Conservation (phyloP, 2,329 filamentous ascomycete species). For the Gaeumannomyces sp. region DNA sequence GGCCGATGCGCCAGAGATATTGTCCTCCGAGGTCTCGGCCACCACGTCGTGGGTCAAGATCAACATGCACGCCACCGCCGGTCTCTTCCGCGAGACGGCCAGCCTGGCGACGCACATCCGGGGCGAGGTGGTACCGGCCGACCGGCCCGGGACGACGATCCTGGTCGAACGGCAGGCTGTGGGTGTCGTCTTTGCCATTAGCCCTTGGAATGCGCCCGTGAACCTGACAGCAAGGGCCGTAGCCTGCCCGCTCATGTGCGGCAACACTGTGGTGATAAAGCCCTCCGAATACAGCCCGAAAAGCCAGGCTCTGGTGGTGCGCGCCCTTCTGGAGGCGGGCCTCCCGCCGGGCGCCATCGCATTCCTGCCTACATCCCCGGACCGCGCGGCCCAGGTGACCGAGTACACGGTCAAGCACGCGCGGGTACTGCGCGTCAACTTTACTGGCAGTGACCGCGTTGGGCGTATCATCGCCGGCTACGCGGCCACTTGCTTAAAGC, state of each 20-base stretch:
- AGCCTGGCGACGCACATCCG: constrained; percentile 30
- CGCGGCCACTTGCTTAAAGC: constrained; percentile 61
- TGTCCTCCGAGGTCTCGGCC: constrained; percentile 27
- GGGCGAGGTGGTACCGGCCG: constrained; percentile 29
- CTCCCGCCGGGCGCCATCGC: constrained; percentile 60
- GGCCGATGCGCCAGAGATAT: constrained; percentile 21
- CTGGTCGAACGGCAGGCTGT: constrained; percentile 62
- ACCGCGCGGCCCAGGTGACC: constrained; percentile 43
- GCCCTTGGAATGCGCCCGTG: constrained; percentile 52
- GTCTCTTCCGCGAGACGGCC: constrained; percentile 34
- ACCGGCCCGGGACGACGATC: constrained; percentile 44
- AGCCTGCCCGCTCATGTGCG: constrained; percentile 43
- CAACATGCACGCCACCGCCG: constrained; percentile 29
- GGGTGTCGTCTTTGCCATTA: constrained; percentile 63
- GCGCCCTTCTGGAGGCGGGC: constrained; percentile 55
- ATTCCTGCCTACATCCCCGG: constrained; percentile 51
- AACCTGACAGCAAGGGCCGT: constrained; percentile 30
- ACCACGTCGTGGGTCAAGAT: constrained; percentile 25
- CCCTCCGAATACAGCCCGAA: constrained; percentile 54
- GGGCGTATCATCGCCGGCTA: constrained; percentile 57
- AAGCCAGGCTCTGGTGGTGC: constrained; percentile 49
- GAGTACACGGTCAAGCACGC: constrained; percentile 55
- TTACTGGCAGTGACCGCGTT: constrained; percentile 61
- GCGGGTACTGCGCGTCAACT: constrained; percentile 61
- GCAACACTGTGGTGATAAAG: constrained; percentile 59